A percentile compares a stretch with the other conserved stretches of the same genome.
phyloP scores from a whole-genome alignment of 495 filamentous ascomycete species.

The Daldinia grandis region DNA sequence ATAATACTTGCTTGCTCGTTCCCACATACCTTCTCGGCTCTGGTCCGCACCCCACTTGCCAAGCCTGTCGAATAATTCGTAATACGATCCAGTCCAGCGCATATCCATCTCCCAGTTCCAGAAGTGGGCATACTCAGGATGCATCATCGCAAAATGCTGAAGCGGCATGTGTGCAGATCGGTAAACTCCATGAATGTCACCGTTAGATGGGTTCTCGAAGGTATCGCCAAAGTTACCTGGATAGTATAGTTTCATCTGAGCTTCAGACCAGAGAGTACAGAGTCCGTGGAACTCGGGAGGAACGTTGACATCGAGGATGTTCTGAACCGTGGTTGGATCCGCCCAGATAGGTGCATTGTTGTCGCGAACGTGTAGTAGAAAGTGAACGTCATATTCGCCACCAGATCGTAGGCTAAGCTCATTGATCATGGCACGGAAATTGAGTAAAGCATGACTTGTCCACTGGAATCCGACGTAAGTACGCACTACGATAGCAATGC shows the following conservation, averaged over 20 bases:
- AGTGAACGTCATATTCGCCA: constrained; percentile 80
- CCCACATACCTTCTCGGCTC: constrained; percentile 87
- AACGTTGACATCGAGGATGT: constrained; percentile 72
- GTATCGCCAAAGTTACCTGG: constrained; percentile 74
- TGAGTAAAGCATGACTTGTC: constrained; percentile 71
- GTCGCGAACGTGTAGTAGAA: constrained; percentile 82
- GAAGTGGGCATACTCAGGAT: constrained; percentile 91
- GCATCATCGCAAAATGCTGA: constrained; percentile 88
- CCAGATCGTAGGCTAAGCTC: constrained; percentile 78
- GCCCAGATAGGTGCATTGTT: constrained; percentile 70
- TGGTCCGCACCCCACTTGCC: constrained; percentile 78
- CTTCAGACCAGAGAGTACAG: constrained; percentile 90
- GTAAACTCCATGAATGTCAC: constrained; percentile 89
- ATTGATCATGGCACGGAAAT: constrained; percentile 80
- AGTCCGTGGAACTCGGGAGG: constrained; percentile 88
- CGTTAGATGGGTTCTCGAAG: constrained; percentile 63
- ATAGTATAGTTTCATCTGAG: constrained; percentile 89
- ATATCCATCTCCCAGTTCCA: constrained; percentile 99
- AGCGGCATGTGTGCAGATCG: constrained; percentile 89
- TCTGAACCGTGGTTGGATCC: constrained; percentile 61
- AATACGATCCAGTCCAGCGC: constrained; percentile 91
- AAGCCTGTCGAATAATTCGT: constrained; percentile 85
- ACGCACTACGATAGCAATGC: constrained; percentile 78
- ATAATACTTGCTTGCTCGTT: constrained; percentile 89
- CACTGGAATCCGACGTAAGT: constrained; percentile 75